Conservation (phyloP, 2,329 filamentous ascomycete genomes). For the Botryosphaeria dothidea region DNA sequence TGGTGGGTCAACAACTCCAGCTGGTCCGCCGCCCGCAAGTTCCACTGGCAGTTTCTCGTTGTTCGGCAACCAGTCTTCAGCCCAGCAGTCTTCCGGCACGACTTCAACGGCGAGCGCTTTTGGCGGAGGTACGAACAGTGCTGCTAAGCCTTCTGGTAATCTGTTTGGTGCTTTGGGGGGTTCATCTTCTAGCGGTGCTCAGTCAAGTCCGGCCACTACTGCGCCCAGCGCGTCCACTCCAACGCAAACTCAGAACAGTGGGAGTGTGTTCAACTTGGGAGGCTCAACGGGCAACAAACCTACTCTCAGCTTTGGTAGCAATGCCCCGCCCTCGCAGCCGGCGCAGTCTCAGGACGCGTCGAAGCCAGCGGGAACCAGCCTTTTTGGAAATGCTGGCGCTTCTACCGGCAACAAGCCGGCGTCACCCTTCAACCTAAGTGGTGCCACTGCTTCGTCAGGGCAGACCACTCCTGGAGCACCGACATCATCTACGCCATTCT, state of each 20-base stretch:
- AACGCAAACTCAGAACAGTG: neutral
- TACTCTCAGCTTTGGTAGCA: slow-evolving; percentile 20
- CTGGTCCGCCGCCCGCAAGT: slow-evolving; percentile 34
- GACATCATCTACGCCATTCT: slow-evolving; percentile 2
- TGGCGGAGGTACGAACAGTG: slow-evolving; percentile 6
- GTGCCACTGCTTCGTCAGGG: slow-evolving; percentile 13
- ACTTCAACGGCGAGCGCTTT: slow-evolving; percentile 3
- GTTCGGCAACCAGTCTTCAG: slow-evolving; percentile 6
- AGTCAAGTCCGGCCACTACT: slow-evolving; percentile 23
- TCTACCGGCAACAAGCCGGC: slow-evolving; percentile 33
- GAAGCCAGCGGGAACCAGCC: neutral
- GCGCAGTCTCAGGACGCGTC: slow-evolving; percentile 4
- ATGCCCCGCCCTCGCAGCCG: neutral
- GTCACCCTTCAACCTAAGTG: slow-evolving; percentile 28
- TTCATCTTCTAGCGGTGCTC: slow-evolving; percentile 14
- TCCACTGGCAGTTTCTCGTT: slow-evolving; percentile 6
- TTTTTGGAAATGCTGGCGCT: neutral
- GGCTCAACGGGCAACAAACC: slow-evolving; percentile 29
- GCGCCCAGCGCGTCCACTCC: slow-evolving; percentile 26
- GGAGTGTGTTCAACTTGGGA: slow-evolving; percentile 26
- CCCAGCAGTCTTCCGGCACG: slow-evolving; percentile 11
- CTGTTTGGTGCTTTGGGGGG: slow-evolving; percentile 28
- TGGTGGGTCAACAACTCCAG: slow-evolving; percentile 37
- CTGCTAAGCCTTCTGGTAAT: slow-evolving; percentile 28
- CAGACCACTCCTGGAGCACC: slow-evolving; percentile 13